Conservation (phyloP, 139 green algal species). For the Pleodorina starrii region DNA sequence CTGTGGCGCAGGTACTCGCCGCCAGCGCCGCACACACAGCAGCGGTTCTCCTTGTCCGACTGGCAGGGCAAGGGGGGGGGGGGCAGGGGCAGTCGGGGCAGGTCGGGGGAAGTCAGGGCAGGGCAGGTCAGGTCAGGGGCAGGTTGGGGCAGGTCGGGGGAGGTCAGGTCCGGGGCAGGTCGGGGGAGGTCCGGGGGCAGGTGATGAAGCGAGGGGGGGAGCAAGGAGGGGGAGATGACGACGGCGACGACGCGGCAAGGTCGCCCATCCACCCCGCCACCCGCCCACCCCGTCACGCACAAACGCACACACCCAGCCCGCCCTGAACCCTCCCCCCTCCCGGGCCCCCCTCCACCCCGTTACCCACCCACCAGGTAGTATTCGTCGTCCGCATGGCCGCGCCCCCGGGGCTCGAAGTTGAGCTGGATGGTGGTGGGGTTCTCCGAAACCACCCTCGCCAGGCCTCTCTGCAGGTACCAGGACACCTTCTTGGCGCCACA, state of each 20-base stretch:
- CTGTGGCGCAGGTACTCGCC: slow-evolving; percentile 62
- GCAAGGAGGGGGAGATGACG: no score
- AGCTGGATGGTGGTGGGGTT: slow-evolving; percentile 55
- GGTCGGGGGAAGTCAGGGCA: background rate
- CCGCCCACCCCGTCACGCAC: no score
- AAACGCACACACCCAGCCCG: no score
- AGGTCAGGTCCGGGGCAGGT: no score
- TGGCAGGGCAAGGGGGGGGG: background rate
- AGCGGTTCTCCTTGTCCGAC: slow-evolving; percentile 57
- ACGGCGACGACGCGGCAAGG: no score
- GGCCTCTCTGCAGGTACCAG: slow-evolving; percentile 56
- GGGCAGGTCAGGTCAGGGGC: background rate
- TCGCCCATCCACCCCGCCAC: no score
- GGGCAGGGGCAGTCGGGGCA: no score
- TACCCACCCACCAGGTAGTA: slow-evolving; percentile 60
- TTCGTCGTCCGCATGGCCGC: slow-evolving; percentile 55
- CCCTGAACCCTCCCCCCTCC: no score
- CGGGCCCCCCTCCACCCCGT: no score
- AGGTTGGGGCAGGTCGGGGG: no score
- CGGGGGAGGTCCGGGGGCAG: no score
- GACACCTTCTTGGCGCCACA: slow-evolving; percentile 55
- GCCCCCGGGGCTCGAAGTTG: slow-evolving; percentile 56
- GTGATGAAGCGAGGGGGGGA: no score
- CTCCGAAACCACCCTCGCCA: slow-evolving; percentile 43
- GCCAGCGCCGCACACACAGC: slow-evolving; percentile 58